Conservation (phyloP, 495 filamentous ascomycete species). For the Ramalina peruviana region DNA sequence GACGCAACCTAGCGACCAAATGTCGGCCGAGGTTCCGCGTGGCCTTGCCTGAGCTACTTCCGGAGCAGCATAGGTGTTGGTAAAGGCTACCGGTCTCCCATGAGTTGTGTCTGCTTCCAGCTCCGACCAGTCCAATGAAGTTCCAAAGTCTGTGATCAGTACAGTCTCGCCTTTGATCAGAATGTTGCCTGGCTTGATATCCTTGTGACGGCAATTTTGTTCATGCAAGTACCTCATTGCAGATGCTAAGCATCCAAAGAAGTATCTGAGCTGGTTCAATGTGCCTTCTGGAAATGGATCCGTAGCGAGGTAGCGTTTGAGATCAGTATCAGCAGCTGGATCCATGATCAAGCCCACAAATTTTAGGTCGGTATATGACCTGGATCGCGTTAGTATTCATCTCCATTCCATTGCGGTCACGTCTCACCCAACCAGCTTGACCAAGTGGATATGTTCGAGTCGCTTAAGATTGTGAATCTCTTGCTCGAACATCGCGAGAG, state of each 20-base stretch:
- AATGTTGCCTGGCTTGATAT: not conserved
- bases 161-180: slow-evolving; percentile 2
- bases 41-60: slow-evolving; percentile 8
- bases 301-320: slow-evolving; percentile 4
- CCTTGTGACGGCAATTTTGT: slow-evolving; percentile 14
- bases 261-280: not conserved
- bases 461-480: slow-evolving; percentile 6
- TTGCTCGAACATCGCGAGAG: slow-evolving; percentile 6
- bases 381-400: not conserved
- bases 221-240: slow-evolving; percentile 11
- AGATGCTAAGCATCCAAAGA: slow-evolving; percentile 9
- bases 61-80: slow-evolving; percentile 7
- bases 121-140: slow-evolving; percentile 8
- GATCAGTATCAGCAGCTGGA: slow-evolving; percentile 10
- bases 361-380: slow-evolving; percentile 12
- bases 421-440: slow-evolving; percentile 6
- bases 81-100: slow-evolving; percentile 2
- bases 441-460: slow-evolving; percentile 9
- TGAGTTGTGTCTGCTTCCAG: slow-evolving; percentile 2
- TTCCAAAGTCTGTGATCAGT: slow-evolving; percentile 12
- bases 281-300: slow-evolving; percentile 1
- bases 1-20: slow-evolving; percentile 13
- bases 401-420: not conserved
- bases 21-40: slow-evolving; percentile 8
- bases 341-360: slow-evolving; percentile 10